Conservation (phyloP, 2,329 filamentous ascomycete species). For the Orbilia brochopaga region DNA sequence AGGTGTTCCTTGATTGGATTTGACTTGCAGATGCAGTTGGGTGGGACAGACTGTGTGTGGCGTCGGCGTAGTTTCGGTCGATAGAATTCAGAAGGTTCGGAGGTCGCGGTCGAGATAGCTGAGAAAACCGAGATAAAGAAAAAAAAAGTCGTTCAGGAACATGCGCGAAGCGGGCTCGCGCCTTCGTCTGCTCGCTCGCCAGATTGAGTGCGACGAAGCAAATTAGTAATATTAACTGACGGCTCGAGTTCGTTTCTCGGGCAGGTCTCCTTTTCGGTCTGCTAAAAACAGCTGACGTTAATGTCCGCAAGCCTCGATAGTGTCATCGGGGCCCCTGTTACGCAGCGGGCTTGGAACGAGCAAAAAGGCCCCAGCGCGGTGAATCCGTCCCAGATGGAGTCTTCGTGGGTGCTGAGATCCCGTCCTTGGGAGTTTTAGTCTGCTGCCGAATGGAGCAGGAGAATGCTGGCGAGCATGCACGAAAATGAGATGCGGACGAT, state of each 20-base stretch:
- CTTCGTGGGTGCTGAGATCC: too few species aligned
- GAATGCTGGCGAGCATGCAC: neutral
- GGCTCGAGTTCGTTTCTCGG: neutral
- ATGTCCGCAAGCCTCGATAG: conserved; percentile 48
- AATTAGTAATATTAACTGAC: too few species aligned
- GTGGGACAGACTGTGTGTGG: neutral
- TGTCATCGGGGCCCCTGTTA: conserved; percentile 23
- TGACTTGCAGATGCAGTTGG: neutral
- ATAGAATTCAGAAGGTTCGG: too few species aligned
- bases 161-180: too few species aligned
- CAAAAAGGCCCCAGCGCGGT: neutral
- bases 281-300: conserved; percentile 38
- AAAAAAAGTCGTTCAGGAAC: too few species aligned
- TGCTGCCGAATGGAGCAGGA: conserved; percentile 18
- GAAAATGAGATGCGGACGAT: neutral
- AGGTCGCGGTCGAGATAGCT: too few species aligned
- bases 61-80: too few species aligned
- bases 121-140: too few species aligned
- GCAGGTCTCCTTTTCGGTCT: conserved; percentile 25
- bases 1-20: conserved; percentile 7
- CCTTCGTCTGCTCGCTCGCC: too few species aligned
- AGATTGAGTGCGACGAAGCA: too few species aligned
- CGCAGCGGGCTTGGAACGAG: conserved; percentile 9
- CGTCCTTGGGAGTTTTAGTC: neutral
- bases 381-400: too few species aligned